Percentiles rank a stretch among this genome's conserved stretches.
Evolutionary conservation across 2,329 filamentous ascomycete species (phyloP).

Genomic region (Cercospora sesami): DNA sequence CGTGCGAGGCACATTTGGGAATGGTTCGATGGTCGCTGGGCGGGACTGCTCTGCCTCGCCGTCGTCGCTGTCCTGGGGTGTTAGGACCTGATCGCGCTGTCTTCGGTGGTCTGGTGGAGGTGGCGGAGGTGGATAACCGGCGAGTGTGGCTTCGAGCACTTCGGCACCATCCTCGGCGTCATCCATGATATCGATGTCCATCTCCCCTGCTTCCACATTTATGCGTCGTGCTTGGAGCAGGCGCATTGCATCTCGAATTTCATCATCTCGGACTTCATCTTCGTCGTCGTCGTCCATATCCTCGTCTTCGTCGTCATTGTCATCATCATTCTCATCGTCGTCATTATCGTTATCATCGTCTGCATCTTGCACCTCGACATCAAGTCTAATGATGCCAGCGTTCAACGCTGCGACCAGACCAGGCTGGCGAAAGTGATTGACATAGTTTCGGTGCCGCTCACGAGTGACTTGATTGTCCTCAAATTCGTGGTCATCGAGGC

Average conservation of each 20-base stretch:
- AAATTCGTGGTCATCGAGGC: conserved; percentile 77
- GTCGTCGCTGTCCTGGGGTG: conserved; percentile 38
- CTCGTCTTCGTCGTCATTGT: conserved; percentile 37
- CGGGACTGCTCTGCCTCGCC: conserved; percentile 52
- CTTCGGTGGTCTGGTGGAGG: conserved; percentile 49
- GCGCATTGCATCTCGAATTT: conserved; percentile 50
- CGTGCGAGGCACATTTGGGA: conserved; percentile 74
- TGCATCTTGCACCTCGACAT: conserved; percentile 42
- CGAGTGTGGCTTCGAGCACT: conserved; percentile 73
- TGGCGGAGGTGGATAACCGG: conserved; percentile 70
- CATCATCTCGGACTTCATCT: conserved; percentile 28
- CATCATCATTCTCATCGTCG: conserved; percentile 51
- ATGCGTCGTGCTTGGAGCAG: conserved; percentile 13
- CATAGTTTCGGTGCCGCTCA: conserved; percentile 44
- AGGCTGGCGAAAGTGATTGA: conserved; percentile 31
- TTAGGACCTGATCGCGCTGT: conserved; percentile 30
- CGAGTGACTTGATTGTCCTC: conserved; percentile 52
- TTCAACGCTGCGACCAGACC: conserved; percentile 22
- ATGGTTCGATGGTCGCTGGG: conserved; percentile 31
- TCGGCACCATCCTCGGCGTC: conserved; percentile 67
- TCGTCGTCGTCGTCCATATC: conserved; percentile 30
- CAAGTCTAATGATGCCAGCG: conserved; percentile 30
- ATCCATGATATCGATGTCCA: conserved; percentile 50
- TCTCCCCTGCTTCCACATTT: conserved; percentile 42
- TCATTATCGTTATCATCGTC: conserved; percentile 48